Percentiles rank a stretch among this genome's conserved stretches.
phyloP scores from a whole-genome alignment of 352 stramenopile species.

The Globisporangium cystogenes region DNA sequence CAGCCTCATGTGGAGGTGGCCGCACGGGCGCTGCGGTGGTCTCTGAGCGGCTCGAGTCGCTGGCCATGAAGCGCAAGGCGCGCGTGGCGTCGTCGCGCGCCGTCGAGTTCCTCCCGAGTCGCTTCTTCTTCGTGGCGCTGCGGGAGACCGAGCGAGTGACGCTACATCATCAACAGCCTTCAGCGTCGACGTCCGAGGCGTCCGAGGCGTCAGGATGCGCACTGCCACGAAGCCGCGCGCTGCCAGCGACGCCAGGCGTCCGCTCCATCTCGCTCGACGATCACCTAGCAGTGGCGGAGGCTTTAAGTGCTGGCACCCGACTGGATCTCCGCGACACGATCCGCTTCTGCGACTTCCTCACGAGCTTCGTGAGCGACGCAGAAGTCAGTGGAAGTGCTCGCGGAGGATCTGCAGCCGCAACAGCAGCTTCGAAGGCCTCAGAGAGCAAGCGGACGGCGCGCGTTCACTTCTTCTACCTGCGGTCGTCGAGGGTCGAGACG shows the following conservation, averaged over 20 bases:
- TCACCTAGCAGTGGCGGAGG: slow-evolving; percentile 14
- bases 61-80: slow-evolving; percentile 43
- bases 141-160: slow-evolving; percentile 24
- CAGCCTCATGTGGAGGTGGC: slow-evolving; percentile 11
- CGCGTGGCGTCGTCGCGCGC: slow-evolving; percentile 22
- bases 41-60: not conserved
- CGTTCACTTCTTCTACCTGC: slow-evolving; percentile 47
- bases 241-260: slow-evolving; percentile 32
- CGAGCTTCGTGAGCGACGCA: slow-evolving; percentile 10
- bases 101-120: slow-evolving; percentile 50
- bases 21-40: not conserved
- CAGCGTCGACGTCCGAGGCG: too few relatives aligned
- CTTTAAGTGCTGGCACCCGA: not conserved
- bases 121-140: slow-evolving; percentile 53
- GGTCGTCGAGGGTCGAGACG: slow-evolving; percentile 22
- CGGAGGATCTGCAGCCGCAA: not conserved
- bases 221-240: not conserved
- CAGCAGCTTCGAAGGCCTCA: not conserved
- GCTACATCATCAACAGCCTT: not conserved
- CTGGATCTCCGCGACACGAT: slow-evolving; percentile 26
- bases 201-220: not conserved
- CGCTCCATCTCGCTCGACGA: slow-evolving; percentile 40
- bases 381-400: not conserved
- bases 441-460: not conserved
- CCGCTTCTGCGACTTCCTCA: slow-evolving; percentile 50